Base-by-base conservation (phyloP, 495 filamentous ascomycete genomes). In the Tuber brumale region DNA sequence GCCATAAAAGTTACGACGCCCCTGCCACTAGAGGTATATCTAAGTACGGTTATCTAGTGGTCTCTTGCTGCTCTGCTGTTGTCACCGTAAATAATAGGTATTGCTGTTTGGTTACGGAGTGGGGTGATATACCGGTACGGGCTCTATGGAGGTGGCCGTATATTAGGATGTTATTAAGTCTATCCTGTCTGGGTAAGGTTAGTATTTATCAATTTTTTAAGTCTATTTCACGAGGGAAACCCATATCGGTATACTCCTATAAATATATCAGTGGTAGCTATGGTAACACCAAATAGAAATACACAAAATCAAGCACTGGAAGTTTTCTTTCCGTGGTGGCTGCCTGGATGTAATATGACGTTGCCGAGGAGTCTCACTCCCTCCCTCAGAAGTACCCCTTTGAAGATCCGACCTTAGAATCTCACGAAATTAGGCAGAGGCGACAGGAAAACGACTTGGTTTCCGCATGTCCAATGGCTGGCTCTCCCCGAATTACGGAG, bases 321-420 rank as follows among this genome's bases (percentile, higher is more conserved):
- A 72, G 42, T 74, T 72, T 10, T 77, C 48, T 79, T 51, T 79
- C 75, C 3, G 77, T 72, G 27, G 78, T 72, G 31, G 77, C 76
- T 1, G 72, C 70, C 44, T 79, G 75, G 31, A 78, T 79, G 44
- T 71, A 77, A 3, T 69, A 71, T 75, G 75, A 76, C 42, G 71
- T 73, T 70, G 75, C 72, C 66, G 74, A 76, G 23, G 77, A 77
- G 23, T 79, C 77, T 27, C 75, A 69, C 5, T 48, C 74, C 72
- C 76, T 77, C 69, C 69, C 71, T 71, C 77, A 74, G 23, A 75
- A 77, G 23, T 77, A 72, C 10, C 77, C 77, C 85, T 87, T 43
- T 61, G 71, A 43, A 21, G 1, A 19, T 43, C 19, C 0, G 10
- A 7, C n/a, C 14, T 43, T 7, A 42, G n/a, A 19, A 3, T 6